phyloP scores from a whole-genome alignment of 352 stramenopile genomes.

The Globisporangium recalcitrans region DNA sequence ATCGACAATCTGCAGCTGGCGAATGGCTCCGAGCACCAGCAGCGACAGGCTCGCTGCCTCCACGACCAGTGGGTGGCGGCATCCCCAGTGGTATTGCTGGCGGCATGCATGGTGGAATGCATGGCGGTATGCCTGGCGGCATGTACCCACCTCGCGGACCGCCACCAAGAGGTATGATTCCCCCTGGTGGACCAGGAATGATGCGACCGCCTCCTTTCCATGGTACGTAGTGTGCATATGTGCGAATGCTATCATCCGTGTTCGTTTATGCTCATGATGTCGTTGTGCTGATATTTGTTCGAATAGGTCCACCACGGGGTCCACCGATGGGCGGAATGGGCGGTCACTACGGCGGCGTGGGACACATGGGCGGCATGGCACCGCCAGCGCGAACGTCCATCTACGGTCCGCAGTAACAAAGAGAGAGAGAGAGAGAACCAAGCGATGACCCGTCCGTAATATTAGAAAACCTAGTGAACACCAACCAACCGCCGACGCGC shows the following conservation, averaged over 20 bases:
- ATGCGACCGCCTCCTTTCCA: constrained; percentile 77
- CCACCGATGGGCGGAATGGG: constrained; percentile 20
- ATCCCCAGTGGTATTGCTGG: constrained; percentile 16
- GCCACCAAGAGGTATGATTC: constrained; percentile 71
- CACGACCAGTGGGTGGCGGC: constrained; percentile 24
- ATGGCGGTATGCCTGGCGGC: constrained; percentile 27
- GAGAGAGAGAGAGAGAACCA: background rate
- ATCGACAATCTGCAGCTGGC: constrained; percentile 36
- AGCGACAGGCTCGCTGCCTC: constrained; percentile 36
- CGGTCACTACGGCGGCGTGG: constrained; percentile 25
- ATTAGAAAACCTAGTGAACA: constrained; percentile 9
- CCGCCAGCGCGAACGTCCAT: constrained; percentile 53
- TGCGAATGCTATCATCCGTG: background rate
- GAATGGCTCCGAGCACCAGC: constrained; percentile 57
- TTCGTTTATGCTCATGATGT: background rate
- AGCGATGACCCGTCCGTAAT: constrained; percentile 1
- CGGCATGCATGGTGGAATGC: constrained; percentile 25
- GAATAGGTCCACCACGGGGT: constrained; percentile 43
- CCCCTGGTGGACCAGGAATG: constrained; percentile 32
- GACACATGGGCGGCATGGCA: constrained; percentile 30
- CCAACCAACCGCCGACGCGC: background rate
- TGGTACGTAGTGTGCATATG: constrained; percentile 19
- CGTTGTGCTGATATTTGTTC: background rate
- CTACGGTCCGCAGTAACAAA: constrained; percentile 55
- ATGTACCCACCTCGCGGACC: constrained; percentile 64